Base-by-base conservation (phyloP, 2,329 filamentous ascomycete genomes). In the Dactylellina cionopaga region DNA sequence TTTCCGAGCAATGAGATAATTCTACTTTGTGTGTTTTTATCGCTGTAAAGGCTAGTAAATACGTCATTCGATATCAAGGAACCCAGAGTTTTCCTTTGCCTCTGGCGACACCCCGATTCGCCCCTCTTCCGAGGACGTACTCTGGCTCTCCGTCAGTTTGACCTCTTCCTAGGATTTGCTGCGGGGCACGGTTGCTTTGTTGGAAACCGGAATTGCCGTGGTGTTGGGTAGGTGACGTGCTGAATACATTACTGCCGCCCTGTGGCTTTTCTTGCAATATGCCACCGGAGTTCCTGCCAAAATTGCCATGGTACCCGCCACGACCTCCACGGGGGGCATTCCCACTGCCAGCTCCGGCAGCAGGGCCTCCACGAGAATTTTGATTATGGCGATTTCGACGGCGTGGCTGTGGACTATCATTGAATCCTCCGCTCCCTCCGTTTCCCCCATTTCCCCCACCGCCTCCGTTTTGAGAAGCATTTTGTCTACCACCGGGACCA, bases 21-120 rank as follows among this genome's bases (percentile, higher is more conserved):
- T 17, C n/a, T 22, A 33, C 9, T 54, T 5, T 60, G 19, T 62
- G 19, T 47, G 33, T 29, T 51, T 43, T 27, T 19, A 41, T 58
- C n/a, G 39, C n/a, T 59, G 52, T 59, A 46, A 63, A 59, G 31
- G 17, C 19, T 46, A 22, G 22, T 9, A 13, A 44, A 19, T 24
- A n/a, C 9, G 13, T 25, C 4, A 24, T 15, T 2, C 5, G 5
- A 19, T 5, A 62, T 71, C 66, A 71, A 51, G 76, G 76, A 31
- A 76, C 76, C 78, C 78, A 79, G 6, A 79, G 71, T 41, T 77
- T 77, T 11, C 78, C 78, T 31, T 75, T 75, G 17, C 78, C 78
- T 25, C 78, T 74, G 1, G 78, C 77, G 13, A 77, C 76, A 19
- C 76, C 78, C 31, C 78, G 74, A 6, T 76, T 76, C 1, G 77